Percentiles rank a stretch among this genome's conserved stretches.
Conservation (phyloP, 1,284 basidiomycete species). For the Phenoliferia sp. region DNA sequence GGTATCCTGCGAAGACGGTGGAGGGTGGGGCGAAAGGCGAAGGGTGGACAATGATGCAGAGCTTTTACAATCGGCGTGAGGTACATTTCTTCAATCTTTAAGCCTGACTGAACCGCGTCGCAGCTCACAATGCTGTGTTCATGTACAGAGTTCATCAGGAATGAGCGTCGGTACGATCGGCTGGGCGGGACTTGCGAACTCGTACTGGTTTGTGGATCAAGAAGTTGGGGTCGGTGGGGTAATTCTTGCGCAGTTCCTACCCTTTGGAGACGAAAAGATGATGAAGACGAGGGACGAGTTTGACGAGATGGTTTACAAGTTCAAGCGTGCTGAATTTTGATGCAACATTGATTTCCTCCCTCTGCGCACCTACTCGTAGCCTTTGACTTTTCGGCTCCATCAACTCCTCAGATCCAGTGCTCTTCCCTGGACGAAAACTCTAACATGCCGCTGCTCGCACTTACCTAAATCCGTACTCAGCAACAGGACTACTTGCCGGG, state of each 20-base stretch:
- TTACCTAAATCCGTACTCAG: too few relatives aligned
- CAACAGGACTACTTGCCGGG: too few relatives aligned
- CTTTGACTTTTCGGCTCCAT: too few relatives aligned
- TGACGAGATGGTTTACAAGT: too few relatives aligned
- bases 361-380: too few relatives aligned
- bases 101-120: too few relatives aligned
- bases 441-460: too few relatives aligned
- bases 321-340: too few relatives aligned
- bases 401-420: too few relatives aligned
- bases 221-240: constrained; percentile 5
- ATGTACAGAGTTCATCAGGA: neutral
- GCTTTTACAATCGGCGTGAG: neutral
- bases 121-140: too few relatives aligned
- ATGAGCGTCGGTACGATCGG: neutral
- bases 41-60: neutral
- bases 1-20: neutral
- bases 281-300: neutral
- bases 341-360: too few relatives aligned
- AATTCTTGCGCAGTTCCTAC: constrained; percentile 3
- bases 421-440: too few relatives aligned
- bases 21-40: neutral
- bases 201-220: constrained; percentile 13
- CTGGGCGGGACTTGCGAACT: neutral
- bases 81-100: neutral
- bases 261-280: neutral